These are phyloP conservation scores for Triangularia verruculosa DNA, from an alignment of 2,329 filamentous ascomycete genomes.

Conservation along the genomic window DNA sequence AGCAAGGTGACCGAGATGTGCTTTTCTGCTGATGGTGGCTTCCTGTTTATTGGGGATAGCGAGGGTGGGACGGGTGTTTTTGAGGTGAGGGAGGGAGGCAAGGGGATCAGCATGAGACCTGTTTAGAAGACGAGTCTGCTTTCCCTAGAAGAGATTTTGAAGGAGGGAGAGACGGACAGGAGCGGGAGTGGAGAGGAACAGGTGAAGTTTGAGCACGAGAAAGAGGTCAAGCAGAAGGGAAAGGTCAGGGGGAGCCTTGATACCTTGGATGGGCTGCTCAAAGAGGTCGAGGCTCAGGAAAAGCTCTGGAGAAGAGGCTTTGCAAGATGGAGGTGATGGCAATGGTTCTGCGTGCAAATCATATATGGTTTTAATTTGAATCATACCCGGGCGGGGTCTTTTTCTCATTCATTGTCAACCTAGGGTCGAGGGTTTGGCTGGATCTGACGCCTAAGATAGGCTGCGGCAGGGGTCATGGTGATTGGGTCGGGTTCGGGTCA, in stretches of 20 bases:
- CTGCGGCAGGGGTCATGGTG: too few relatives aligned
- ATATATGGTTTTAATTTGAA: too few relatives aligned
- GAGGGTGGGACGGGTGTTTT: constrained; percentile 38
- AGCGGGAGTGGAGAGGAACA: neutral
- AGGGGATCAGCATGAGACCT: neutral
- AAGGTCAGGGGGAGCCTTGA: neutral
- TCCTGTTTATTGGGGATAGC: constrained; percentile 36
- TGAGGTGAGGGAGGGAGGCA: constrained; percentile 32
- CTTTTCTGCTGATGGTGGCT: constrained; percentile 39
- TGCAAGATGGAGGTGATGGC: too few relatives aligned
- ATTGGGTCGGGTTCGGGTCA: too few relatives aligned
- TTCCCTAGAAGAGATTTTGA: neutral
- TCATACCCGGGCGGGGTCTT: too few relatives aligned
- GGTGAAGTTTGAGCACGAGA: neutral
- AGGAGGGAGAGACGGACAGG: neutral
- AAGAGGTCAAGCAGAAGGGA: neutral
- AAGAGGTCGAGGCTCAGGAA: too few relatives aligned
- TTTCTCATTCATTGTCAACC: too few relatives aligned
- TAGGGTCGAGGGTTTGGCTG: too few relatives aligned
- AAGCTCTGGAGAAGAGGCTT: too few relatives aligned
- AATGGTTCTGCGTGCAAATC: too few relatives aligned
- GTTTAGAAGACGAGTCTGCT: neutral
- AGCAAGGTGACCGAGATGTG: constrained; percentile 37
- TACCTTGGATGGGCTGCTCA: neutral
- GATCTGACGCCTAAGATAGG: too few relatives aligned